Evolutionary conservation across 371 early-diverging fungal genomes (phyloP), one percentile per base, ranked within the genome.

Genomic region (Actinomortierella ambigua): DNA sequence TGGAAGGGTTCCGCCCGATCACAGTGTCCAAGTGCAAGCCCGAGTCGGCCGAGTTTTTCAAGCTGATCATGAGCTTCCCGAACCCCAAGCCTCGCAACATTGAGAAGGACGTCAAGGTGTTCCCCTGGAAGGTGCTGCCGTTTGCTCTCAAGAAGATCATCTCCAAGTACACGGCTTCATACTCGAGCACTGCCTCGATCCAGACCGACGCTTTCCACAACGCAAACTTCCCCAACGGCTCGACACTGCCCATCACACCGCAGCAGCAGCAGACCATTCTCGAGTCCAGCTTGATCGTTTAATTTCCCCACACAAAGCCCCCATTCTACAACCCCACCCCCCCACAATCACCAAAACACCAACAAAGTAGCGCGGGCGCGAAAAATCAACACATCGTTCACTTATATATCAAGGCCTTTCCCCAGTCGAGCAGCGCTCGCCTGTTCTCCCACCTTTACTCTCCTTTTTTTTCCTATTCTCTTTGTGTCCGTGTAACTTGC

Each of bases 51-150:
- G 89, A 86, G 17, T 91, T 93, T 59, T 93, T 90, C 79, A 88
- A 88, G 70, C 64, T 88, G 52, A 89, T 93, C 71, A 93, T 93
- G 93, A 77, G 85, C 9, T 93, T 90, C 65, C 89, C 90, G 0
- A 87, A 89, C 65, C 93, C 93, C 47, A 92, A 90, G 75, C 93
- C 93, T 26, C 75, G 93, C 24, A 92, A 93, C 64, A 93, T 93
- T 57, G 93, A 92, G 76, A 93, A 93, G 63, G 92, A 92, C 50
- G 89, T 93, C 77, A 92, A 92, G 75, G 90, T 93, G 1, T 93
- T 91, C 70, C 83, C 84, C 15, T 93, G 93, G 93, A 77, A 79
- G 51, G 82, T 84, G 0, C 63, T 93, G 17, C 84, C 85, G 0
- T 78, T 78, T 15, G 90, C 89, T 0, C 81, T 92, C 13, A 84